Evolutionary conservation across 2,329 filamentous ascomycete genomes (phyloP).

Genomic region (Fusarium brevicatenulatum): DNA sequence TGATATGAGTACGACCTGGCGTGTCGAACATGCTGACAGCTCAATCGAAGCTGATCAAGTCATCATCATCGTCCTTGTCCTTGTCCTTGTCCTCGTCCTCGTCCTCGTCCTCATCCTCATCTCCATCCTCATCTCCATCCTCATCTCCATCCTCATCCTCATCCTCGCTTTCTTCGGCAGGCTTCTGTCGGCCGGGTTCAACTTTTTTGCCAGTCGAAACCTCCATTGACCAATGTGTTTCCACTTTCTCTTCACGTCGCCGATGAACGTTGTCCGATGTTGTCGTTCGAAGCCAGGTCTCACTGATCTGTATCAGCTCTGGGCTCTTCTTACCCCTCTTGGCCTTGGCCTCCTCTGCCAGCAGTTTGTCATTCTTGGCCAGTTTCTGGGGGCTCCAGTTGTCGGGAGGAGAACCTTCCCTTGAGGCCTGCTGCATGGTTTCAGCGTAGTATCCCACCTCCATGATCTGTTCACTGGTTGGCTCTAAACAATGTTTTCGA

Average conservation of each 20-base stretch:
- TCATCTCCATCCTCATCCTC: too few relatives aligned
- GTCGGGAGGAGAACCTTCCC: not conserved
- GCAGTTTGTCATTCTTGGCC: constrained; percentile 6
- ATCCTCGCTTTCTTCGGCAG: not conserved
- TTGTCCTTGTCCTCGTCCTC: too few relatives aligned
- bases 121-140: not conserved
- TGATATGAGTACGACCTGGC: not conserved
- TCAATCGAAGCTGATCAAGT: not conserved
- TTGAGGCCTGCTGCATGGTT: not conserved
- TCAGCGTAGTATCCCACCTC: constrained; percentile 23
- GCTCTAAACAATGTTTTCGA: constrained; percentile 48
- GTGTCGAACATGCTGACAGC: not conserved
- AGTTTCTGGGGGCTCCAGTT: constrained; percentile 37
- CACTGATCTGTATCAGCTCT: not conserved
- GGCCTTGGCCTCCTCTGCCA: not conserved
- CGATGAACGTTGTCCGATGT: not conserved
- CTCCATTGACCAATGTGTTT: not conserved
- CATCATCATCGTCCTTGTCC: not conserved
- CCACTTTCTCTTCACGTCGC: not conserved
- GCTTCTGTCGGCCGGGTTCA: too few relatives aligned
- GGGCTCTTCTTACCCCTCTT: not conserved
- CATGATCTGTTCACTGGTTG: constrained; percentile 62
- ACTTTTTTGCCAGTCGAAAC: not conserved
- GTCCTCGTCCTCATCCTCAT: not conserved
- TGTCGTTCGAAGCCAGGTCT: constrained; percentile 1